These are phyloP conservation scores for peach (Prunus persica) DNA, from an alignment of 306 rosid species.

Conservation along the genomic window Prunus_persica_NCBIv2 NC_034013.1:10460001-10460500, in stretches of 20 bases:
- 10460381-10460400: no score
- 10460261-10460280: not conserved
- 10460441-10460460: not conserved
- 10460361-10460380: no score
- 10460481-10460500: slow-evolving; percentile 14
- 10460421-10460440: slow-evolving; percentile 6
- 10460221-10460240: not conserved
- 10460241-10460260: not conserved
- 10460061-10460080: not conserved
- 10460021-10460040: not conserved
- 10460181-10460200: not conserved
- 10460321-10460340: no score
- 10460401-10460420: not conserved
- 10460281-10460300: not conserved
- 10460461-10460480: not conserved
- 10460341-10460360: no score
- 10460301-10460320: no score
- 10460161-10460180: not conserved
- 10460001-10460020: not conserved
- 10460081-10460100: slow-evolving; percentile 27
- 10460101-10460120: slow-evolving; percentile 60
- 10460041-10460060: not conserved
- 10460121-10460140: slow-evolving; percentile 24
- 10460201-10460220: not conserved
- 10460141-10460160: not conserved